phyloP scores from a whole-genome alignment of 2,329 filamentous ascomycete species.

The Sporothrix phasma region DNA sequence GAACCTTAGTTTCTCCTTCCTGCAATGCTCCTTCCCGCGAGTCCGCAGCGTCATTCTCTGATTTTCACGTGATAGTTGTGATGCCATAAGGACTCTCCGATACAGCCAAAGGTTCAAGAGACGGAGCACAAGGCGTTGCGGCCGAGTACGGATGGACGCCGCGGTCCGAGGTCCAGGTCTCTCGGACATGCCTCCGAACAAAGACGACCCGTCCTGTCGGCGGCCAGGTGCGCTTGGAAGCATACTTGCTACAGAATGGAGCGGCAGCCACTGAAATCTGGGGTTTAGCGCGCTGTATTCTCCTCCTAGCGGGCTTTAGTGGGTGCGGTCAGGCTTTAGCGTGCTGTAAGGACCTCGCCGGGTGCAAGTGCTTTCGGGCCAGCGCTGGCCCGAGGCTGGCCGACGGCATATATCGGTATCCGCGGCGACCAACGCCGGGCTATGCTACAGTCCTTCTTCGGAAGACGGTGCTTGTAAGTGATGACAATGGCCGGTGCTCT shows the following conservation, averaged over 20 bases:
- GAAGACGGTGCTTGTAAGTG: too few species aligned
- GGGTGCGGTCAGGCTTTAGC: too few species aligned
- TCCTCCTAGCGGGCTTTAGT: too few species aligned
- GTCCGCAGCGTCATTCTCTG: too few species aligned
- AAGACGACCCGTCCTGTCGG: not conserved
- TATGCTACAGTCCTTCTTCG: too few species aligned
- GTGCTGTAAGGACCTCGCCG: not conserved
- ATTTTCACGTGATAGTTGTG: too few species aligned
- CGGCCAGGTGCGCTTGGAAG: not conserved
- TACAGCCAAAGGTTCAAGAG: too few species aligned
- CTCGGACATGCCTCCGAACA: not conserved
- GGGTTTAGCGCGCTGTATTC: not conserved
- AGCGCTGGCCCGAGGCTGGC: slow-evolving; percentile 3
- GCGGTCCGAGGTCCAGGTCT: not conserved
- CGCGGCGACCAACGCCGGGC: not conserved
- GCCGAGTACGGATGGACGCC: not conserved
- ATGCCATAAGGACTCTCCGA: not conserved
- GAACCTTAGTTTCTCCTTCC: too few species aligned
- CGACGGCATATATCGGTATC: not conserved
- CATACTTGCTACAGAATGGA: not conserved
- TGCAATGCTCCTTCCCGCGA: too few species aligned
- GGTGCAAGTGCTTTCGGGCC: not conserved
- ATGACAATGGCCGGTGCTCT: not conserved
- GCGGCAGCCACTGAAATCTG: not conserved
- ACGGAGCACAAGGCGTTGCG: not conserved